Conservation (phyloP, 768 basidiomycete species). For the Lactifluus pinguis region DNA sequence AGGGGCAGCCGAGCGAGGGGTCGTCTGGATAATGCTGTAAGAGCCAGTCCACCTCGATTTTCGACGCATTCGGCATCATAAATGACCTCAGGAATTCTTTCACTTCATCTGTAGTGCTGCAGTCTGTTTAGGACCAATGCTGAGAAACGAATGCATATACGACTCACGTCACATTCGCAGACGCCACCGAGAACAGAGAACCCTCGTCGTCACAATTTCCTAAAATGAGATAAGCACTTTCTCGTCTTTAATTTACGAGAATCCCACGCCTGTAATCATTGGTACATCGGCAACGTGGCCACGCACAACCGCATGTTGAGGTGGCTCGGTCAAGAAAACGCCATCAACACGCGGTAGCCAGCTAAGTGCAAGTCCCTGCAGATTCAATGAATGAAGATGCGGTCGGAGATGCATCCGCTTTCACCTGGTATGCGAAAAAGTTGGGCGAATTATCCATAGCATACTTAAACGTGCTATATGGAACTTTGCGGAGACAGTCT, state of each 20-base stretch:
- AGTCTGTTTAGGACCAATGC: not conserved
- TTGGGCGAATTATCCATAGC: conserved; percentile 25
- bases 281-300: conserved; percentile 20
- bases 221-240: conserved; percentile 6
- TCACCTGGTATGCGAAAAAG: conserved; percentile 28
- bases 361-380: conserved; percentile 22
- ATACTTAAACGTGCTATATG: conserved; percentile 20
- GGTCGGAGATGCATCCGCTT: not conserved
- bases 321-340: conserved; percentile 19
- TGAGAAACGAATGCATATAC: not conserved
- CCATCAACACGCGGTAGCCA: conserved; percentile 25
- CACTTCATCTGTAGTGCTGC: not conserved
- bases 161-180: conserved; percentile 26
- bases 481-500: conserved; percentile 34
- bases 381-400: not conserved
- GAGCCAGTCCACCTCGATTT: not conserved
- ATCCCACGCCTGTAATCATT: conserved; percentile 17
- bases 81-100: not conserved
- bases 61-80: conserved; percentile 7
- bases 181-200: conserved; percentile 30
- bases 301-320: conserved; percentile 19
- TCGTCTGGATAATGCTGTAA: conserved; percentile 21
- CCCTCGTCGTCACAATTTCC: conserved; percentile 56
- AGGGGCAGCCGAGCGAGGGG: conserved; percentile 19
- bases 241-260: not conserved